Base-by-base conservation (phyloP, 306 rosid species). In the Boehmeria nivea region DNA sequence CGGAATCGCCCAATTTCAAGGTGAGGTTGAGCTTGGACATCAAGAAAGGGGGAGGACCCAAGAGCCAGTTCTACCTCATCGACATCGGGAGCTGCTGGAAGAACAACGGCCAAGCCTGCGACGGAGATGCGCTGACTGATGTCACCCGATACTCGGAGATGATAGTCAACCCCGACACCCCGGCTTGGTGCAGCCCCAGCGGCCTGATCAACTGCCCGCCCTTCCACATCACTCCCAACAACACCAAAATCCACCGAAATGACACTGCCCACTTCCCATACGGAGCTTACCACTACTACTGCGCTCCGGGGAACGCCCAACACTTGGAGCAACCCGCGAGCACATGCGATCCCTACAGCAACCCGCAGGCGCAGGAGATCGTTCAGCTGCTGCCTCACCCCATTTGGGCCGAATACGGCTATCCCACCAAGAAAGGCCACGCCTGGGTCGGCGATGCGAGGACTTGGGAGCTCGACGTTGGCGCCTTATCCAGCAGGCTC, bases 361-460 rank as follows among this genome's bases (percentile, higher is more conserved):
- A 88, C 45, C 96, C 96, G 54, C 89, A 81, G 51, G 83, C 89
- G 15, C 96, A 88, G 78, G 96, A 88, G 66, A 76, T 88, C n/a
- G 63, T 82, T 31, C 96, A 88, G 71, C 59, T 88, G 69, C 62
- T 82, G 15, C 94, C 94, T 68, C 94, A 84, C 53, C 89, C 94
- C 45, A 62, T 82, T 0, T 88, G 96, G 94, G 74, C 61, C n/a
- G 62, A 77, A 13, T 88, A 84, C 53, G 87, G 96, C 36, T 84
- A 77, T 34, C 94, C 96, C 6, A 78, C 81, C 22, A 77, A 82
- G 28, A 65, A 75, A 39, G 85, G 89, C 20, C 83, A 79, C 15
- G 96, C 89, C 9, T 88, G 96, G 96, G 60, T 84, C 58, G 85
- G 89, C 1, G 87, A 84, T 71, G 64, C 82, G 12, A 80, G 85